Evolutionary conservation across 352 stramenopile genomes (phyloP).

Genomic region (Globisporangium uncinulatum): DNA sequence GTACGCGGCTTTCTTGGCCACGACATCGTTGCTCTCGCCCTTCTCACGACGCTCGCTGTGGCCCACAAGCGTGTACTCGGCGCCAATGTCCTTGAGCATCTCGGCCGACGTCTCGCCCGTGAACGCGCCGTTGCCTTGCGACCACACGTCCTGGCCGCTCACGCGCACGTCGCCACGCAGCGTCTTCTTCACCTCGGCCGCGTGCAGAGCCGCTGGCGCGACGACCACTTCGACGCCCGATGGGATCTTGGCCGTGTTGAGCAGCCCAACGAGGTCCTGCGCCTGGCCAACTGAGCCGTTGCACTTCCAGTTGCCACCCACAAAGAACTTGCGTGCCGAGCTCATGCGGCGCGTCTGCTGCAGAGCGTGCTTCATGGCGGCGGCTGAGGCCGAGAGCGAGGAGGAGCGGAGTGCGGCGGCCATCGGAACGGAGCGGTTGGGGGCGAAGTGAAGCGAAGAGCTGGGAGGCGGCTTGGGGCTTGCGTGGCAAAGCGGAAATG

Average conservation of each 20-base stretch:
- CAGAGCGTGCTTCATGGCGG: slow-evolving; percentile 24
- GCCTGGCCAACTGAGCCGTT: slow-evolving; percentile 72
- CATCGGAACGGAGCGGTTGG: slow-evolving; percentile 24
- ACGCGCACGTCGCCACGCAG: slow-evolving; percentile 70
- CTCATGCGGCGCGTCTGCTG: slow-evolving; percentile 59
- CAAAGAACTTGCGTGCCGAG: slow-evolving; percentile 94
- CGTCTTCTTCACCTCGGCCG: slow-evolving; percentile 47
- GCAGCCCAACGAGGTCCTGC: slow-evolving; percentile 62
- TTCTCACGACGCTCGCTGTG: slow-evolving; percentile 94
- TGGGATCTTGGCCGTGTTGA: slow-evolving; percentile 83
- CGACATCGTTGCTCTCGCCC: slow-evolving; percentile 90
- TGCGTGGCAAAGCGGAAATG: slow-evolving; percentile 46
- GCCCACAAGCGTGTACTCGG: slow-evolving; percentile 94
- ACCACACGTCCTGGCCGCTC: slow-evolving; percentile 95
- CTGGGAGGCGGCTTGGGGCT: slow-evolving; percentile 19
- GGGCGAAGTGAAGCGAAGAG: too few species aligned
- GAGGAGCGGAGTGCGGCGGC: slow-evolving; percentile 14
- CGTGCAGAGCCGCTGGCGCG: slow-evolving; percentile 93
- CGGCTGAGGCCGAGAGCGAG: slow-evolving; percentile 3
- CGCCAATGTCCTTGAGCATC: slow-evolving; percentile 95
- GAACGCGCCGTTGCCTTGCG: slow-evolving; percentile 92
- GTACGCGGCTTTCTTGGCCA: slow-evolving; percentile 93
- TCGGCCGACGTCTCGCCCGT: slow-evolving; percentile 97
- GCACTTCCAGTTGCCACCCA: slow-evolving; percentile 99
- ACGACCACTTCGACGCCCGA: slow-evolving; percentile 94